phyloP scores from a whole-genome alignment of 345 rosid genomes.

The Psidium guajava region DNA sequence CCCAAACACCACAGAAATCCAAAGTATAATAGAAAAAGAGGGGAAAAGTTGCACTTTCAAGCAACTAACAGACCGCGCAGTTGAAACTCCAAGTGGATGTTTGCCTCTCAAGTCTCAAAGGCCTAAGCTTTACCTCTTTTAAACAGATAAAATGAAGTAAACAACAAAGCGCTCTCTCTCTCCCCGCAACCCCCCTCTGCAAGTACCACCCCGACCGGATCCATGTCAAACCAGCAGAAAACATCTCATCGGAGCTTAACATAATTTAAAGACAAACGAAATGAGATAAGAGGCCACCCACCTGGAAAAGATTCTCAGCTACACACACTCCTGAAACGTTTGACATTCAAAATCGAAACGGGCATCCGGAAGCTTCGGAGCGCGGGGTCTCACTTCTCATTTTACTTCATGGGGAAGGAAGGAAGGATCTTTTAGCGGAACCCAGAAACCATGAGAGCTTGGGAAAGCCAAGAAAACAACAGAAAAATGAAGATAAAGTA shows the following conservation, averaged over 20 bases:
- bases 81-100: neutral
- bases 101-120: neutral
- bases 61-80: neutral
- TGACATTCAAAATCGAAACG: neutral
- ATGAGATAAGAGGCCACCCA: neutral
- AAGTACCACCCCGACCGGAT: neutral
- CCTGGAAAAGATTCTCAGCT: neutral
- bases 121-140: neutral
- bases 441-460: neutral
- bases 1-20: neutral
- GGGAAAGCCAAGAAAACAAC: neutral
- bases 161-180: neutral
- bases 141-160: neutral
- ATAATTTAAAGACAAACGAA: neutral
- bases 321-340: neutral
- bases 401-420: neutral
- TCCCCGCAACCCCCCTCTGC: neutral
- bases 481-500: neutral
- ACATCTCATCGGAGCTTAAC: neutral
- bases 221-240: neutral
- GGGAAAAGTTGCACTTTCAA: neutral
- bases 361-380: neutral
- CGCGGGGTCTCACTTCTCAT: neutral
- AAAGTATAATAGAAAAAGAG: neutral
- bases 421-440: neutral